Percentiles rank a stretch among this genome's conserved stretches.
phyloP scores from a whole-genome alignment of 345 rosid genomes.

The Syzygium aqueum region DNA sequence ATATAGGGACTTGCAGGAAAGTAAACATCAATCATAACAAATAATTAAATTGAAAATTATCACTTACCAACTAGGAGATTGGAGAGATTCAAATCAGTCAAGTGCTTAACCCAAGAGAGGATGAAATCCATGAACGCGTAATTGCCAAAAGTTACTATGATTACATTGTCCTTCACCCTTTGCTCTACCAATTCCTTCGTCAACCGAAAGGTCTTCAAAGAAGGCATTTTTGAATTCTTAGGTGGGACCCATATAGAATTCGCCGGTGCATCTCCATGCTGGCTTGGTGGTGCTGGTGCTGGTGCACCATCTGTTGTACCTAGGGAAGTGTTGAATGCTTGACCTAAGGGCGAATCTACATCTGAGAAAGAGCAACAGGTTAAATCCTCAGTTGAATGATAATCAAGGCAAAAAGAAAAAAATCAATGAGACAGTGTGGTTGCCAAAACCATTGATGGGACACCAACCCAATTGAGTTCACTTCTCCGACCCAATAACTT shows the following conservation, averaged over 20 bases:
- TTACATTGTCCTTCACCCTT: slow-evolving; percentile 64
- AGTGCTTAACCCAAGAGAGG: slow-evolving; percentile 89
- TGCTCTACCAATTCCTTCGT: slow-evolving; percentile 59
- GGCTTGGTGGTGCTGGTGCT: slow-evolving; percentile 12
- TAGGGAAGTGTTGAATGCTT: slow-evolving; percentile 25
- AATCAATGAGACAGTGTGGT: not conserved
- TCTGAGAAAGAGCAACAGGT: slow-evolving; percentile 17
- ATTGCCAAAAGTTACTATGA: slow-evolving; percentile 90
- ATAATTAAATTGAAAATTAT: not conserved
- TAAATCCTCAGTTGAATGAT: not conserved
- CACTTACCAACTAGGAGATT: slow-evolving; percentile 84
- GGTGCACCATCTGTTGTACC: slow-evolving; percentile 9
- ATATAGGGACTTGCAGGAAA: not conserved
- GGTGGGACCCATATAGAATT: slow-evolving; percentile 78
- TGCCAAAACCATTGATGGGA: not conserved
- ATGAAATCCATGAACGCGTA: slow-evolving; percentile 96
- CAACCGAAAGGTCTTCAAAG: slow-evolving; percentile 57
- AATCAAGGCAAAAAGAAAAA: not conserved
- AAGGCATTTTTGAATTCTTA: slow-evolving; percentile 59
- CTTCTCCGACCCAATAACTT: not conserved
- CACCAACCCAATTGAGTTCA: not conserved
- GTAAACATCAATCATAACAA: not conserved
- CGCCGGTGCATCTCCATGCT: slow-evolving; percentile 11
- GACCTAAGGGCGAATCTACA: slow-evolving; percentile 15
- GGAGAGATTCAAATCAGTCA: slow-evolving; percentile 74